Evolutionary conservation across 768 basidiomycete genomes (phyloP).

Genomic region (Mycena capillaripes): DNA sequence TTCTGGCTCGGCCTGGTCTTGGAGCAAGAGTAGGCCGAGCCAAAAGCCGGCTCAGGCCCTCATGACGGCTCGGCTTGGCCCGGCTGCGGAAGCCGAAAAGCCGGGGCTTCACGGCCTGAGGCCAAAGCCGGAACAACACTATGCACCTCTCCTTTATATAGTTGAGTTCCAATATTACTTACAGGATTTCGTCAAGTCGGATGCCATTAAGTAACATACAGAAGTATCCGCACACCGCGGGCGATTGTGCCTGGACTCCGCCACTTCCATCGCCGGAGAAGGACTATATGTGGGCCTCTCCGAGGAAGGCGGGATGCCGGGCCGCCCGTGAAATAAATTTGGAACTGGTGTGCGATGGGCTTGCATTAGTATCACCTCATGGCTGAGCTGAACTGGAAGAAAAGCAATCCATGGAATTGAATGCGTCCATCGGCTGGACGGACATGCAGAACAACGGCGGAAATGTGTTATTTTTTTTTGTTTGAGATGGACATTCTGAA

Average conservation of each 20-base stretch:
- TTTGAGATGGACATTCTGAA: background rate
- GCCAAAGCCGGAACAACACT: background rate
- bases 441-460: constrained; percentile 15
- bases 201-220: background rate
- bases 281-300: background rate
- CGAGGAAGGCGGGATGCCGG: background rate
- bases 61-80: too few species aligned
- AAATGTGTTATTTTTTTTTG: constrained; percentile 6
- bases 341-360: constrained; percentile 13
- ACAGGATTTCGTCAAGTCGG: constrained; percentile 11
- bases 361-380: constrained; percentile 14
- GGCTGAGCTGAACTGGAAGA: constrained; percentile 3
- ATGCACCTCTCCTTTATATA: constrained; percentile 16
- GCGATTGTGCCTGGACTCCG: constrained; percentile 1
- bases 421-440: constrained; percentile 9
- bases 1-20: too few species aligned
- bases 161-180: constrained; percentile 14
- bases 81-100: too few species aligned
- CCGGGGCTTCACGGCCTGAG: too few species aligned
- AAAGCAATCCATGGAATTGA: constrained; percentile 15
- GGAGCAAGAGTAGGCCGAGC: too few species aligned
- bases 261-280: constrained; percentile 12
- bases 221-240: constrained; percentile 11
- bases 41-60: too few species aligned
- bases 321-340: constrained; percentile 3